Evolutionary conservation across 164 flowering plant species (phyloP).

Genomic region (Stephania cephalantha): DNA sequence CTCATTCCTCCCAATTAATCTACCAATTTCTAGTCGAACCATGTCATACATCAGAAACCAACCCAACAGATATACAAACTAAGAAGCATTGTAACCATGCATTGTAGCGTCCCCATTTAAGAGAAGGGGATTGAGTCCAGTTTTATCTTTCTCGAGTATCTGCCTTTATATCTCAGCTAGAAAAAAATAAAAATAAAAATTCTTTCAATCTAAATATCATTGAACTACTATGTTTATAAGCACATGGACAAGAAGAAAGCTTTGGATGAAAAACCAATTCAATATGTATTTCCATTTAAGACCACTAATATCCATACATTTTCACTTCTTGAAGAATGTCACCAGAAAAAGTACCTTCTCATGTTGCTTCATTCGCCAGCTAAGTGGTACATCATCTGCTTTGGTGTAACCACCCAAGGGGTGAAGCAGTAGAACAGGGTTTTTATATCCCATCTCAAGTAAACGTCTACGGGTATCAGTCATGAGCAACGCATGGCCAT

Average conservation of each 20-base stretch:
- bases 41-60: not conserved
- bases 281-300: not conserved
- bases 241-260: not conserved
- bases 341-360: conserved; percentile 51
- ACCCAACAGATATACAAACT: not conserved
- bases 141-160: too few relatives aligned
- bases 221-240: not conserved
- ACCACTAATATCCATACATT: not conserved
- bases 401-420: conserved; percentile 97
- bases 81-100: not conserved
- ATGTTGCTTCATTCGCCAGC: conserved; percentile 94
- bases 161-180: not conserved
- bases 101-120: not conserved
- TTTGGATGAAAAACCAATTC: not conserved
- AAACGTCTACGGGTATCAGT: conserved; percentile 88
- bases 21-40: not conserved
- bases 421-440: conserved; percentile 84
- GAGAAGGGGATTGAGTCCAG: not conserved
- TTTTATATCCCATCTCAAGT: conserved; percentile 92
- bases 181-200: not conserved
- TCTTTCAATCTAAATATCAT: not conserved
- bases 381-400: conserved; percentile 94
- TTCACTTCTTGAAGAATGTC: not conserved
- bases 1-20: not conserved
- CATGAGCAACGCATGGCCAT: conserved; percentile 98